Conservation (phyloP, 23 red algal species). For the Gracilaria gracilis region DNA sequence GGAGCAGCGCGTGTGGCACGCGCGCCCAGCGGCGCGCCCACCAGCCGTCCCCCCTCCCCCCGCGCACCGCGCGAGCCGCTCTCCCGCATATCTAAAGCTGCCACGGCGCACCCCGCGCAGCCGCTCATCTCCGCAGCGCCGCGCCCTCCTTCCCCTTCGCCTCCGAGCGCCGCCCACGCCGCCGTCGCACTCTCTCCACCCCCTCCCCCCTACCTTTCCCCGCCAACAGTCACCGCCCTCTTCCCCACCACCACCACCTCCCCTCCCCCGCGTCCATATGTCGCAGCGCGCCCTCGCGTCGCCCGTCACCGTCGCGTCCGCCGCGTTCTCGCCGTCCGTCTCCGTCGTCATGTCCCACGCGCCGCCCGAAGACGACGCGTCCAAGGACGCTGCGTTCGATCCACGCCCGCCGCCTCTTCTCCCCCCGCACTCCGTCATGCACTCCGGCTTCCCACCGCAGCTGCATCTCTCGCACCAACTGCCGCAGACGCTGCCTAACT, state of each 20-base stretch:
- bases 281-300: not conserved
- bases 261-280: not conserved
- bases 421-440: not conserved
- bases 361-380: not conserved
- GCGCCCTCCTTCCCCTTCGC: not conserved
- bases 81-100: not conserved
- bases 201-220: not conserved
- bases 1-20: too few relatives aligned
- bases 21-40: too few relatives aligned
- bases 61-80: not conserved
- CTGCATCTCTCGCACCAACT: conserved; percentile 3
- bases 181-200: not conserved
- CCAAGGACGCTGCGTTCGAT: not conserved
- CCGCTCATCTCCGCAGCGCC: not conserved
- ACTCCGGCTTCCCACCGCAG: not conserved
- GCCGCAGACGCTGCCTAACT: not conserved
- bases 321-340: not conserved
- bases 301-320: conserved; percentile 34
- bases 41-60: too few relatives aligned
- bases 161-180: not conserved
- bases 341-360: conserved; percentile 10
- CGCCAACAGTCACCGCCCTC: too few relatives aligned
- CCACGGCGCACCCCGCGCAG: not conserved
- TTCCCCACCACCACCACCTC: too few relatives aligned
- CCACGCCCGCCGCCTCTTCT: not conserved